Percentiles rank a stretch among this genome's conserved stretches.
Conservation (phyloP, 129 eudicot genomes). For the Saposhnikovia divaricata region DNA sequence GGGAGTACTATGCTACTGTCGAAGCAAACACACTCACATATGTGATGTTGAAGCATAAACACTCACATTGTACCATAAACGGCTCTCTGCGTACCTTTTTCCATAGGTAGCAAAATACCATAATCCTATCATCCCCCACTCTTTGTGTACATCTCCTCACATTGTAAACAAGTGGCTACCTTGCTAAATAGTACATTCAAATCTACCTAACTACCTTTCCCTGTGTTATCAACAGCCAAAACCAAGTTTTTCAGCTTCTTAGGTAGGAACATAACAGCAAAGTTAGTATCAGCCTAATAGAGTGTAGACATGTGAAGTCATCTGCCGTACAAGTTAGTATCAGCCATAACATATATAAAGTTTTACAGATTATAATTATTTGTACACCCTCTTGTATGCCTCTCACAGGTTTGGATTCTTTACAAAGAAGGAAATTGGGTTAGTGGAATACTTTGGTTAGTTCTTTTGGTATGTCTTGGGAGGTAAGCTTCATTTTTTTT, state of each 20-base stretch:
- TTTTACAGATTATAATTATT: not conserved
- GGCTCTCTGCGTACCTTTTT: not conserved
- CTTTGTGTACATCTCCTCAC: not conserved
- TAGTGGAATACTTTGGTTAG: conserved; percentile 45
- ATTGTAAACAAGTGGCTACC: not conserved
- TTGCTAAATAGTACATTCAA: not conserved
- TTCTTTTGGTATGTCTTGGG: conserved; percentile 69
- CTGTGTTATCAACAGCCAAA: not conserved
- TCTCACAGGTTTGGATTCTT: conserved; percentile 61
- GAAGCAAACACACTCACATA: too few species aligned
- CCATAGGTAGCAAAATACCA: not conserved
- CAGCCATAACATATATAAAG: not conserved
- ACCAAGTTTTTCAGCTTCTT: not conserved
- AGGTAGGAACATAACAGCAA: not conserved
- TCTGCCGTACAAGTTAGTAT: not conserved
- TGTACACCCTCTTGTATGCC: not conserved
- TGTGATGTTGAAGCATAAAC: too few species aligned
- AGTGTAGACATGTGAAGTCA: not conserved
- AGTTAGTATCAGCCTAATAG: too few species aligned
- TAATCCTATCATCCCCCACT: not conserved
- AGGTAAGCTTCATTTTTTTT: conserved; percentile 39
- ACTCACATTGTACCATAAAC: too few species aligned
- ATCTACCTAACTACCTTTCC: not conserved
- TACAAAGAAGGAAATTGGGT: conserved; percentile 83
- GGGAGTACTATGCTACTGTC: too few species aligned